Conservation (phyloP, 148 eudicot genomes). For the Fagopyrum homotropicum region DNA sequence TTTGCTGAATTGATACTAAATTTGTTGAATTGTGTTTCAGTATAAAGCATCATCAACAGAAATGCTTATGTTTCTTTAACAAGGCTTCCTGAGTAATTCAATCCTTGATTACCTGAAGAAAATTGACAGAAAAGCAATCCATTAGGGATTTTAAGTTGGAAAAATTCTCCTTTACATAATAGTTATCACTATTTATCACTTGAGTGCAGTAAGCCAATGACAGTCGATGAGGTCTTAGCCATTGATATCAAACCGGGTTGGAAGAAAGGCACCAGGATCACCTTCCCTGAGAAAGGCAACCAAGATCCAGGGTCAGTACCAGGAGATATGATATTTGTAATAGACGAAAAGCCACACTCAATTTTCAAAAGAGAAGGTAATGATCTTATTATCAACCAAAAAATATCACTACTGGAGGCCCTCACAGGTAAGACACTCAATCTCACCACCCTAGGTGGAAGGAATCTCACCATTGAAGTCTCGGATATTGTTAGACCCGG, state of each 20-base stretch:
- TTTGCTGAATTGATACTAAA: no score
- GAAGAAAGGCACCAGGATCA: conserved; percentile 51
- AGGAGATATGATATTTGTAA: conserved; percentile 36
- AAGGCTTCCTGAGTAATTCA: no score
- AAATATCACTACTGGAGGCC: conserved; percentile 37
- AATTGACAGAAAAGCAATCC: no score
- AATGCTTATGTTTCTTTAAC: no score
- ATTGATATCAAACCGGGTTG: conserved; percentile 47
- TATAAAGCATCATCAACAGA: no score
- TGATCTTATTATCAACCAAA: conserved; percentile 30
- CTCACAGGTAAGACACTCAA: conserved; percentile 36
- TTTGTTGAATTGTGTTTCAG: no score
- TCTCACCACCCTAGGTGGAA: conserved; percentile 32
- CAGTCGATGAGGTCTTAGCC: conserved; percentile 32
- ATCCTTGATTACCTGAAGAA: no score
- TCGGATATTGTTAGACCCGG: conserved; percentile 27
- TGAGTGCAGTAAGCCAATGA: conserved; percentile 28
- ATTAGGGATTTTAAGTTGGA: no score
- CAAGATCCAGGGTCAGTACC: conserved; percentile 34
- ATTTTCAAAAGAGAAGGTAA: conserved; percentile 43
- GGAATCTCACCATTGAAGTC: conserved; percentile 30
- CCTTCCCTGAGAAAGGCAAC: conserved; percentile 46
- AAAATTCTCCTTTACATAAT: neutral
- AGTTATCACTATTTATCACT: neutral
- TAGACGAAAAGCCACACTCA: conserved; percentile 43